These are phyloP conservation scores for Sinapis alba DNA, from an alignment of 441 rosid genomes.

Conservation along the genomic window DNA sequence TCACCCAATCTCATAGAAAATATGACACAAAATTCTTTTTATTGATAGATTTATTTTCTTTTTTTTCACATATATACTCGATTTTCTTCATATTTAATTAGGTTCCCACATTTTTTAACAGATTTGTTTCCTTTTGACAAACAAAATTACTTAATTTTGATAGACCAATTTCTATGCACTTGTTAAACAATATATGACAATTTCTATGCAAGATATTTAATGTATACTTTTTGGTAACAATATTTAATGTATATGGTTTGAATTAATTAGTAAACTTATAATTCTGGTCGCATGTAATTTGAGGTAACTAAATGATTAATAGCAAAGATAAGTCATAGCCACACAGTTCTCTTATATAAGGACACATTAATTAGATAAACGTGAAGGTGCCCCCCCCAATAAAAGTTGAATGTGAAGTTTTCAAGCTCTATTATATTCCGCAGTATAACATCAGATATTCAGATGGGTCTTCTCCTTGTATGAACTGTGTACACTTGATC, in stretches of 20 bases:
- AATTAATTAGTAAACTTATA: not conserved
- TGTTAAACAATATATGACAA: no score
- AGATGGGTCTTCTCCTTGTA: constrained; percentile 1
- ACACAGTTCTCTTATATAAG: not conserved
- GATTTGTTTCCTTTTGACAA: no score
- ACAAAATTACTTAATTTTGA: no score
- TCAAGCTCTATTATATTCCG: constrained; percentile 10
- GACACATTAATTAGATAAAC: constrained; percentile 20
- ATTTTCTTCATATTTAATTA: no score
- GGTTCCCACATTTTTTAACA: no score
- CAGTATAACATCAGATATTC: not conserved
- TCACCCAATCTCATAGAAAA: not conserved
- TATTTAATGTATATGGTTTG: not conserved
- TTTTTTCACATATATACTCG: no score
- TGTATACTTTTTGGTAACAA: not conserved
- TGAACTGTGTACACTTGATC: not conserved
- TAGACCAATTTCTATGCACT: no score
- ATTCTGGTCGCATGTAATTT: not conserved
- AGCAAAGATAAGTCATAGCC: not conserved
- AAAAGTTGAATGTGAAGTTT: constrained; percentile 13
- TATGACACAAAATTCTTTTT: not conserved
- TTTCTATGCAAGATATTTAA: not conserved
- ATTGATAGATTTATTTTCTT: no score
- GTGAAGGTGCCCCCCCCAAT: constrained; percentile 1
- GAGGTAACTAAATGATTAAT: not conserved